Base-by-base conservation (phyloP, 1,284 basidiomycete species). In the Irpex rosettiformis region DNA sequence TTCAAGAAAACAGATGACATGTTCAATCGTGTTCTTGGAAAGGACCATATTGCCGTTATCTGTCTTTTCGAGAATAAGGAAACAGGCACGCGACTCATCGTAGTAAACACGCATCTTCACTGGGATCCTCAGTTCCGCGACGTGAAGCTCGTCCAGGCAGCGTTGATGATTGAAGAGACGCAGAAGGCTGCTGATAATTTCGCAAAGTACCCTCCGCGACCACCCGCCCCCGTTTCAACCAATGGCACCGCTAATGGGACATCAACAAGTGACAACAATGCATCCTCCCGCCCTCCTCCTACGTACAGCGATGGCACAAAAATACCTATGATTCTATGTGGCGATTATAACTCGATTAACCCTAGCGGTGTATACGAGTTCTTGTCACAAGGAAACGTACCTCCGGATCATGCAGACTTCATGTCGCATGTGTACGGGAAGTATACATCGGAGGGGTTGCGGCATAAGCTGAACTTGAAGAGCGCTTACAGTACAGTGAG, bases 1-100 rank as follows among this genome's bases (percentile, higher is more conserved):
- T 96, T 98, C 77, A 95, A 96, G 77, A 96, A 95, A 79, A 97
- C 96, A 3, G 95, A 99, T 70, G 96, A 98, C 76, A 96, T 99
- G 94, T 99, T 98, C 83, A 98, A 98, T 72, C 93, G 97, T 55
- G 94, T 99, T 59, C 86, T 98, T 71, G 92, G 91, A 63, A 94
- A 96, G 72, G 97, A 98, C 75, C 89, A 98, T 71, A 94, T 99
- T 64, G 95, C 94, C 40, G 86, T 96, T 62, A 81, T 96, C 53
- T 89, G 89, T 63, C 81, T 94, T 48, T 81, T 99, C 67, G 97
- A 99, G 77, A 91, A 92, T 75, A 85, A 84, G 62, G 80, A 85
- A 54, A 92, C 94, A 0, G 96, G 95, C 28, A 88, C 94, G 11
- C 88, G 96, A 6, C 75, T 98, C 54, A 85, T 98, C 63, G 83